Evolutionary conservation across 2,329 filamentous ascomycete genomes (phyloP), one percentile per base, ranked within the genome.

Genomic region (Trichoderma pleuroti): DNA sequence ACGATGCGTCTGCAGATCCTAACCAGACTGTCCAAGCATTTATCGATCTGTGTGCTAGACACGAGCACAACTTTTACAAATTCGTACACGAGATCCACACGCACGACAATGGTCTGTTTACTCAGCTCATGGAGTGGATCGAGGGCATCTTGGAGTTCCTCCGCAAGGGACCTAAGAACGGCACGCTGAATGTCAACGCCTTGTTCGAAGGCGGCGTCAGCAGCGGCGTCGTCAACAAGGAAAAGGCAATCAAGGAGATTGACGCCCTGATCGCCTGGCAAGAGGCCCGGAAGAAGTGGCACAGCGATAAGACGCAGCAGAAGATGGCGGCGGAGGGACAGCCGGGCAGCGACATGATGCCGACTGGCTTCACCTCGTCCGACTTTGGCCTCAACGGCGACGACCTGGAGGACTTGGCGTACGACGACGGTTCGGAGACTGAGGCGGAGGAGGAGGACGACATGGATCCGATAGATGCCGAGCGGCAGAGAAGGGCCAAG

Each of bases 1-100:
- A 91, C 76, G 96, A 98, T 79, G 92, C 96, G 59, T 94, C 93
- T 2, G 94, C 95, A 1, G 96, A 99, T 79, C 96, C 96, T 5
- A 99, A 99, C 80, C 94, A 98, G 83, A 99, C 96, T 0, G 96
- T 99, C 1, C 96, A 99, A 80, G 92, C 94, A 18, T 99, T 99
- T 78, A 99, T 99, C 77, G 96, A 99, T 78, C 87, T 99, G 26
- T 99, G 96, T 80, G 92, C 93, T 74, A 90, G 96, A 56, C 96
- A 99, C 80, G 93, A 99, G 81, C 90, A 97, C 79, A 97, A 97
- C 82, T 95, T 99, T 79, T 99, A 98, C 87, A 98, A 97, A 80
- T 99, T 99, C 80, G 92, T 99, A 4, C 96, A 99, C 80, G 96
- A 99, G 82, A 95, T 99, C 1, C 96, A 99, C 78, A 90, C 93